phyloP scores from a whole-genome alignment of 495 filamentous ascomycete genomes.

The Neurospora sp. region DNA sequence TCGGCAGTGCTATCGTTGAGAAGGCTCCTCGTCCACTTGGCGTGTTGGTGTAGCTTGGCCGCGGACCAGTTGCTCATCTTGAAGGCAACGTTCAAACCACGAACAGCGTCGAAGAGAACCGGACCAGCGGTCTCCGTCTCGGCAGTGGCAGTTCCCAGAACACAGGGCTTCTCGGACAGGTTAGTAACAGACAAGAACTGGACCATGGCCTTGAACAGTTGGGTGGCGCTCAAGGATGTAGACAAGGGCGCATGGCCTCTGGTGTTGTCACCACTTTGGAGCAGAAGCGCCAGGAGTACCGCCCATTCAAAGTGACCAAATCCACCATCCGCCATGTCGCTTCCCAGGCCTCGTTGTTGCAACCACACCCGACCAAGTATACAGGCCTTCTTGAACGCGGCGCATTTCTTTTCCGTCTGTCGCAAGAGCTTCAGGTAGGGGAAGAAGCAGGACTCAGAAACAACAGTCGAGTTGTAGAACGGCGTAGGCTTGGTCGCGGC shows the following conservation, averaged over 20 bases:
- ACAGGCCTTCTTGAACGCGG: conserved; percentile 70
- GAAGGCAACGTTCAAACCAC: conserved; percentile 72
- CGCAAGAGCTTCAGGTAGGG: conserved; percentile 66
- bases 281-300: conserved; percentile 62
- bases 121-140: conserved; percentile 27
- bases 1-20: conserved; percentile 65
- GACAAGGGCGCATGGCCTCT: conserved; percentile 63
- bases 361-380: conserved; percentile 82
- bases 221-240: conserved; percentile 75
- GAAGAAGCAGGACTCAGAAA: conserved; percentile 62
- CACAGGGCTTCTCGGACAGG: conserved; percentile 50
- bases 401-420: conserved; percentile 51
- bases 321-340: conserved; percentile 60
- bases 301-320: conserved; percentile 94
- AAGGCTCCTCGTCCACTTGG: conserved; percentile 55
- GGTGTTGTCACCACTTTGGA: conserved; percentile 57
- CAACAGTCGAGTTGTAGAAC: conserved; percentile 80
- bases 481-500: conserved; percentile 48
- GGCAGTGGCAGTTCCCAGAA: conserved; percentile 31
- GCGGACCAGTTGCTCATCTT: conserved; percentile 91
- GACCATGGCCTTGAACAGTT: conserved; percentile 84
- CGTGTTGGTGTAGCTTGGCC: conserved; percentile 56
- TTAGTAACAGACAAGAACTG: conserved; percentile 72
- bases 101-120: conserved; percentile 57
- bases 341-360: conserved; percentile 70